A percentile compares a stretch with the other conserved stretches of the same genome.
Conservation (phyloP, 495 filamentous ascomycete species). For the Echria macrotheca region DNA sequence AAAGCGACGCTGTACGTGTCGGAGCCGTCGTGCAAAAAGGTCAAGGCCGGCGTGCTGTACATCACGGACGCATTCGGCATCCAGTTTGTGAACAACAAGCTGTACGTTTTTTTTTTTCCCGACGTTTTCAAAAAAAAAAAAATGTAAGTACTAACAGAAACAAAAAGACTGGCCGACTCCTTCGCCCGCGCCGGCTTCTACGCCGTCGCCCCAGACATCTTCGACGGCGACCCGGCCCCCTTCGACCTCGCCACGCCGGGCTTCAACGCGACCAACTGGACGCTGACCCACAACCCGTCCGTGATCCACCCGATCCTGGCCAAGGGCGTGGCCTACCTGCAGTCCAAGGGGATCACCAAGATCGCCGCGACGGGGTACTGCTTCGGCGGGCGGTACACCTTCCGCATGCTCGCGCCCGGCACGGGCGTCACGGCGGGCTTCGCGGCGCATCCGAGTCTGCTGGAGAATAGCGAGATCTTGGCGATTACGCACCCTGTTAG, state of each 20-base stretch:
- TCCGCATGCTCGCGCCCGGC: constrained; percentile 37
- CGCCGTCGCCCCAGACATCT: constrained; percentile 68
- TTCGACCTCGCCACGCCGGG: constrained; percentile 40
- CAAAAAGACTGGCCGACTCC: constrained; percentile 68
- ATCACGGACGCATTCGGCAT: constrained; percentile 57
- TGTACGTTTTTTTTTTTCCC: constrained; percentile 34
- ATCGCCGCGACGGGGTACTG: constrained; percentile 65
- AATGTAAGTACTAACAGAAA: too few species aligned
- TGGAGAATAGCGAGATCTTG: constrained; percentile 57
- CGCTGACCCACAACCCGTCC: constrained; percentile 41
- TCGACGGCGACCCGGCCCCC: constrained; percentile 53
- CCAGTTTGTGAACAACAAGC: constrained; percentile 55
- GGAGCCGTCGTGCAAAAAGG: constrained; percentile 32
- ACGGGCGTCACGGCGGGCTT: constrained; percentile 54
- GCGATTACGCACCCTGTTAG: constrained; percentile 56
- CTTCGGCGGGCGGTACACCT: constrained; percentile 36
- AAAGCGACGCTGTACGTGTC: constrained; percentile 31
- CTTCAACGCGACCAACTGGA: constrained; percentile 51
- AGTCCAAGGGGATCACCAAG: constrained; percentile 53
- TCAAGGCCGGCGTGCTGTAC: constrained; percentile 42
- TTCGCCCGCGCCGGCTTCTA: constrained; percentile 68
- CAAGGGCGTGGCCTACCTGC: constrained; percentile 53
- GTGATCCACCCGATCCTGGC: constrained; percentile 59
- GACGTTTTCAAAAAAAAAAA: too few species aligned
- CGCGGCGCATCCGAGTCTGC: constrained; percentile 62